Evolutionary conservation across 1,284 basidiomycete genomes (phyloP).

Genomic region (Rhizoctonia solani): DNA sequence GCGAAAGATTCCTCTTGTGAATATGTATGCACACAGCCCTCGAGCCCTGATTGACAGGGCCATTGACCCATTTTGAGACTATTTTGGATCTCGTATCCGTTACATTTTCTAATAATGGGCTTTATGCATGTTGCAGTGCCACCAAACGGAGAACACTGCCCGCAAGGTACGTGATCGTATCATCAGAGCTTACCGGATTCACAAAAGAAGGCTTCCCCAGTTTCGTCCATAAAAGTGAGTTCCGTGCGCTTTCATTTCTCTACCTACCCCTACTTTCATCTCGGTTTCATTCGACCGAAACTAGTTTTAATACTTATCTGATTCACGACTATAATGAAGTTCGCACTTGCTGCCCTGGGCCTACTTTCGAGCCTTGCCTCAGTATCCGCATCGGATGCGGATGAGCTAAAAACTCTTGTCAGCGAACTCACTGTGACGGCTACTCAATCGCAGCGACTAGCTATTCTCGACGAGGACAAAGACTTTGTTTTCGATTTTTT

Average conservation of each 20-base stretch:
- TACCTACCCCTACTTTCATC: background rate
- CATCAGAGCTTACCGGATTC: background rate
- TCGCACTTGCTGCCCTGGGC: constrained; percentile 1
- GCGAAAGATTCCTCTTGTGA: too few species aligned
- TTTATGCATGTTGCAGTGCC: background rate
- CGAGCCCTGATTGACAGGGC: background rate
- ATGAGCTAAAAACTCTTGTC: constrained; percentile 25
- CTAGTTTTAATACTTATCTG: too few species aligned
- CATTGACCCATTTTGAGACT: background rate
- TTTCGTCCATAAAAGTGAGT: background rate
- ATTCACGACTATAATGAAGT: constrained; percentile 7
- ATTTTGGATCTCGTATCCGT: too few species aligned
- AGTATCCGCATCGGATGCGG: constrained; percentile 6
- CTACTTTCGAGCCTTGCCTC: constrained; percentile 5
- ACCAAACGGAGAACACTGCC: background rate
- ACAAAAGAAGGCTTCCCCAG: background rate
- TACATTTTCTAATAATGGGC: too few species aligned
- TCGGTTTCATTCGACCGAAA: too few species aligned
- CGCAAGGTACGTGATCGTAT: background rate
- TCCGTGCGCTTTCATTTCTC: background rate
- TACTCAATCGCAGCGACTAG: constrained; percentile 16
- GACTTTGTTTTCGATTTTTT: constrained; percentile 31
- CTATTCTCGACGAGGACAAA: constrained; percentile 29
- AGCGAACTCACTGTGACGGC: constrained; percentile 21
- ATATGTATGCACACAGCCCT: background rate